Conservation (phyloP, 1,284 basidiomycete species). For the Microbotryum saponariae region DNA sequence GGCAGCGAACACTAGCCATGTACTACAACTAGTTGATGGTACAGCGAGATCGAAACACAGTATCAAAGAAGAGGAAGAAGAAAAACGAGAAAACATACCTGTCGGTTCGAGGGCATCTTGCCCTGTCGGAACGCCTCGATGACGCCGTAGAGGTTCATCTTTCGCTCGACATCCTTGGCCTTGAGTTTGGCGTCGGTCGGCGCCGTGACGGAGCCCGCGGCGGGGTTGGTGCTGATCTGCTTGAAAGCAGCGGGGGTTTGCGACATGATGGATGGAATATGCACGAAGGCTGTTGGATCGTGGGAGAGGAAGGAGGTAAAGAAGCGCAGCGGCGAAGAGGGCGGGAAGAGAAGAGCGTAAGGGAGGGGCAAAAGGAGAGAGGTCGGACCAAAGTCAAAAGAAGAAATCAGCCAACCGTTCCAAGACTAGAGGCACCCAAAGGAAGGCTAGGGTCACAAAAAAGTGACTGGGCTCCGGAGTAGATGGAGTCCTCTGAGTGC, state of each 20-base stretch:
- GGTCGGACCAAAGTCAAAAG: too few species aligned
- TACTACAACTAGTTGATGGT: neutral
- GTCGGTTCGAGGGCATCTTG: slow-evolving; percentile 63
- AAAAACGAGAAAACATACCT: neutral
- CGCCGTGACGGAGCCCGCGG: slow-evolving; percentile 12
- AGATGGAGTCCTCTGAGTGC: too few species aligned
- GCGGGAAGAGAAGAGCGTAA: too few species aligned
- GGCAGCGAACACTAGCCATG: neutral
- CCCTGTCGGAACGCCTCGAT: slow-evolving; percentile 70
- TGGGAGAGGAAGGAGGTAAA: neutral
- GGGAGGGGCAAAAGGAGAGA: too few species aligned
- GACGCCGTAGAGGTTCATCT: slow-evolving; percentile 53
- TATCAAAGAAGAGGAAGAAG: neutral
- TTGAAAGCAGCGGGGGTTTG: neutral
- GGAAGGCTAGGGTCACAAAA: too few species aligned
- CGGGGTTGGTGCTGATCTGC: slow-evolving; percentile 17
- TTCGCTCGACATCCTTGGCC: slow-evolving; percentile 43
- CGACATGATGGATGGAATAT: neutral
- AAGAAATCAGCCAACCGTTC: too few species aligned
- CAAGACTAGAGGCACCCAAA: too few species aligned
- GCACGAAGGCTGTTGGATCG: neutral
- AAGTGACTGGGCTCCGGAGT: too few species aligned
- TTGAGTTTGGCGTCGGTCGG: slow-evolving; percentile 36
- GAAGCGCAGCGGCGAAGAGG: too few species aligned
- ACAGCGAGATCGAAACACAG: neutral